phyloP scores from a whole-genome alignment of 768 basidiomycete species.

The Tulasnella sp. region DNA sequence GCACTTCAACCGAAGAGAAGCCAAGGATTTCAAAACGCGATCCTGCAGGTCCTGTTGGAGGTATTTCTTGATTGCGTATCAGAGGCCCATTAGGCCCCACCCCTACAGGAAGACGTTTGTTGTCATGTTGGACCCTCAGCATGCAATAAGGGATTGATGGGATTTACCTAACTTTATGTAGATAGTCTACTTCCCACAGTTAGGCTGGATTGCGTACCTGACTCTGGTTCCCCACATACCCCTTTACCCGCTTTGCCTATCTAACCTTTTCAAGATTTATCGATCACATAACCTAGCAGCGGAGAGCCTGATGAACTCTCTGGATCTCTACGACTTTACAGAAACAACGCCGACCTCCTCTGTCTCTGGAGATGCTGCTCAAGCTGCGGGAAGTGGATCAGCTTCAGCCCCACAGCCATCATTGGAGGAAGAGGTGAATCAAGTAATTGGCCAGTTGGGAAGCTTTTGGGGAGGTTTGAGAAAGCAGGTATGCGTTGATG shows the following conservation, averaged over 20 bases:
- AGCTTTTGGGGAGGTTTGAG: conserved; percentile 85
- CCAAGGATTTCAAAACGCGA: too few relatives aligned
- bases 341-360: conserved; percentile 37
- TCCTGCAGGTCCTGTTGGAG: too few relatives aligned
- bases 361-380: not conserved
- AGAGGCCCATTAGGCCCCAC: too few relatives aligned
- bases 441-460: conserved; percentile 78
- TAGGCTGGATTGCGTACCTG: not conserved
- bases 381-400: conserved; percentile 8
- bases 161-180: not conserved
- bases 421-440: conserved; percentile 76
- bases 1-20: too few relatives aligned
- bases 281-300: not conserved
- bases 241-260: not conserved
- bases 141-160: not conserved
- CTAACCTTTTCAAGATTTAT: not conserved
- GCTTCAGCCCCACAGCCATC: conserved; percentile 36
- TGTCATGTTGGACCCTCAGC: too few relatives aligned
- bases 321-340: conserved; percentile 53
- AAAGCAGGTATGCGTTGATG: conserved; percentile 52
- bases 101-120: too few relatives aligned
- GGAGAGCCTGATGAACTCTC: conserved; percentile 46
- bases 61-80: too few relatives aligned
- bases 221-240: not conserved
- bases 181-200: not conserved